Percentiles rank a stretch among this genome's conserved stretches.
Evolutionary conservation across 306 rosid genomes (phyloP).

Genomic region (Castanopsis chinensis): DNA sequence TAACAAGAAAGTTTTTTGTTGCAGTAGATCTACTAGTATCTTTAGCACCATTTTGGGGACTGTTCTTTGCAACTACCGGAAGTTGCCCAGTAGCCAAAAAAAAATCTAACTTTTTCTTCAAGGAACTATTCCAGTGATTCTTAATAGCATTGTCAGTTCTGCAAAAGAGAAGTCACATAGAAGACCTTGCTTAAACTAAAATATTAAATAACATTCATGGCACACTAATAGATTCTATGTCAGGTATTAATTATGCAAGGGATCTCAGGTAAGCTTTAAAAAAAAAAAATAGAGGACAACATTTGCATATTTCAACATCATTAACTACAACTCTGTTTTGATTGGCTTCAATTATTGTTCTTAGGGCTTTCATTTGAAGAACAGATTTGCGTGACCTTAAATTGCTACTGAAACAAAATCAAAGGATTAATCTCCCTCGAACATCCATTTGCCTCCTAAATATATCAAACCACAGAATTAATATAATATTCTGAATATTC

Average conservation of each 20-base stretch:
- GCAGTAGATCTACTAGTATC: conserved; percentile 51
- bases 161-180: conserved; percentile 23
- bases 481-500: neutral
- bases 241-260: neutral
- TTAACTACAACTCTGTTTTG: neutral
- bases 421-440: neutral
- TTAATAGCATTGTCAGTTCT: conserved; percentile 98
- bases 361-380: conserved; percentile 6
- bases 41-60: conserved; percentile 52
- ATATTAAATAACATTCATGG: neutral
- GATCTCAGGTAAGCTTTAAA: neutral
- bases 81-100: conserved; percentile 85
- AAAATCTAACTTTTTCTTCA: conserved; percentile 89
- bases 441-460: neutral
- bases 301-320: neutral
- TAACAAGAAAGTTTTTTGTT: conserved; percentile 38
- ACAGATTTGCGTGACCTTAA: neutral
- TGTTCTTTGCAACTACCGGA: conserved; percentile 70
- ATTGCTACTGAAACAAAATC: neutral
- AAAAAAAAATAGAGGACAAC: neutral
- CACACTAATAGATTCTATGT: neutral
- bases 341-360: conserved; percentile 10
- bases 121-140: conserved; percentile 99
- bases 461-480: neutral
- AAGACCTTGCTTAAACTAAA: conserved; percentile 11